A percentile compares a stretch with the other conserved stretches of the same genome.
Conservation (phyloP, 352 stramenopile genomes). For the Phytopythium cucurbitacearum region DNA sequence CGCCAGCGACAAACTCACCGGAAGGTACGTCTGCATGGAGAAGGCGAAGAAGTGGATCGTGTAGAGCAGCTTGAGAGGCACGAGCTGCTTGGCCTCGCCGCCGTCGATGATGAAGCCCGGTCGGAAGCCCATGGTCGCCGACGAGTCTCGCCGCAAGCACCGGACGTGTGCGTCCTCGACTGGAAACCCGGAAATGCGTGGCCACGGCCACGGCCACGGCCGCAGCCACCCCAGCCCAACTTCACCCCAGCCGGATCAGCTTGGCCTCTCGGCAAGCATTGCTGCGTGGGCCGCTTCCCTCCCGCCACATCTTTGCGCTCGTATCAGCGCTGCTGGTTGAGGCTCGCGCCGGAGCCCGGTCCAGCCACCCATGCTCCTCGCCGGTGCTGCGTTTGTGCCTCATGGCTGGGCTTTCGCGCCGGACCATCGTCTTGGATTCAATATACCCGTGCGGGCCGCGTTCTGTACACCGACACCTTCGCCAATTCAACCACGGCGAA, state of each 20-base stretch:
- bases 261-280: too few species aligned
- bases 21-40: constrained; percentile 62
- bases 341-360: too few species aligned
- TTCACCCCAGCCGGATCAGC: not conserved
- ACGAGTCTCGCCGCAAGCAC: not conserved
- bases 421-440: not conserved
- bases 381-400: too few species aligned
- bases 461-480: not conserved
- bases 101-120: constrained; percentile 48
- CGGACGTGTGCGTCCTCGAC: constrained; percentile 6
- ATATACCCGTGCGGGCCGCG: not conserved
- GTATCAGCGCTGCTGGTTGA: too few species aligned
- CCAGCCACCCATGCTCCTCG: too few species aligned
- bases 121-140: constrained; percentile 18
- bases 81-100: constrained; percentile 51
- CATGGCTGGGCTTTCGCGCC: too few species aligned
- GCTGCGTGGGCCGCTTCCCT: too few species aligned
- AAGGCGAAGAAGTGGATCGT: constrained; percentile 65
- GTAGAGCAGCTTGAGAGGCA: constrained; percentile 73
- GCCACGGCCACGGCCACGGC: not conserved
- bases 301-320: too few species aligned
- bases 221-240: not conserved
- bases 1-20: constrained; percentile 13
- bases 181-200: constrained; percentile 15
- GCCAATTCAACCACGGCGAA: constrained; percentile 6